These are phyloP conservation scores for Chytridium lagenaria DNA, from an alignment of 371 early-diverging fungal species.

Conservation along the genomic window DNA sequence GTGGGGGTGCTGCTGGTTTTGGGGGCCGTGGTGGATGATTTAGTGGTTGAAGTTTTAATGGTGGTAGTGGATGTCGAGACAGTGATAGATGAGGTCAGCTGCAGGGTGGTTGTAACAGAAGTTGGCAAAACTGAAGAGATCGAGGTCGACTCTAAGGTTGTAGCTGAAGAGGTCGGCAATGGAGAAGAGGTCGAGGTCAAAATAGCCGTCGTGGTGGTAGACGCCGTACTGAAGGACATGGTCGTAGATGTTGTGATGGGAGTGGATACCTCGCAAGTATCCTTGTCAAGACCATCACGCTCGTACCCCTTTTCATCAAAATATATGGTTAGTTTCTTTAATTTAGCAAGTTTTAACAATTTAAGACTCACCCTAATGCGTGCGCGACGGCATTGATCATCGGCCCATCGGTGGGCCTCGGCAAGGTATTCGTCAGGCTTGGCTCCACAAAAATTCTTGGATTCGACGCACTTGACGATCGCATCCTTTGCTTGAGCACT, in stretches of 20 bases:
- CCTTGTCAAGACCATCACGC: background rate
- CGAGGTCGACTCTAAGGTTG: too few species aligned
- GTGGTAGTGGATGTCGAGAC: background rate
- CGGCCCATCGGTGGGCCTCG: background rate
- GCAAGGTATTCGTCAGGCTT: background rate
- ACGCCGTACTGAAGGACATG: background rate
- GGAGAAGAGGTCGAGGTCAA: background rate
- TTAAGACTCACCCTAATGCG: background rate
- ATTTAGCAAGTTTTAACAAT: background rate
- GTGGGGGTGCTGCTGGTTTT: background rate
- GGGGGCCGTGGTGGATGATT: background rate
- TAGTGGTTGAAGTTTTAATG: background rate
- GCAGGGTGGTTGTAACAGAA: too few species aligned
- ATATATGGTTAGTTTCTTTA: background rate
- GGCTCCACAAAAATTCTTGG: constrained; percentile 3
- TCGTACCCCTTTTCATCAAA: too few species aligned
- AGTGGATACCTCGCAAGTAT: background rate
- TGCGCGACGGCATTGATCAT: background rate
- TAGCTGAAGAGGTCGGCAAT: too few species aligned
- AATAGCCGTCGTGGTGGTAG: background rate
- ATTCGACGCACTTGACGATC: background rate
- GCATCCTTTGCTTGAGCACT: background rate
- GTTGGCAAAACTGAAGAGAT: too few species aligned
- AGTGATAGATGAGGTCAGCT: background rate
- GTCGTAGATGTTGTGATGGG: constrained; percentile 1